Evolutionary conservation across 2,329 filamentous ascomycete species (phyloP).

Genomic region (Fusarium irregulare): DNA sequence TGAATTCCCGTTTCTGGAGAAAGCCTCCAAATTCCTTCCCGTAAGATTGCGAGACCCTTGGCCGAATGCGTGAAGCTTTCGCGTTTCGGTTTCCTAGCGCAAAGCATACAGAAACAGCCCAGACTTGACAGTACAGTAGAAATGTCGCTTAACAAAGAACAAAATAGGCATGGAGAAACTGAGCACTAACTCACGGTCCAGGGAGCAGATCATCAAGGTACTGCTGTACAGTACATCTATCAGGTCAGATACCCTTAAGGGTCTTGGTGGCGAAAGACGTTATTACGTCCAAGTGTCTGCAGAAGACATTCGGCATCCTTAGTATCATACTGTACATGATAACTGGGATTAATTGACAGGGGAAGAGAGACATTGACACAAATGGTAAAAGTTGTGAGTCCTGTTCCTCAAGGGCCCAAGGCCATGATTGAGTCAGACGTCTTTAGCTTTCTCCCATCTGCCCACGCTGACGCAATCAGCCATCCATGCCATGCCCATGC

Average conservation of each 20-base stretch:
- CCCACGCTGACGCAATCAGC: slow-evolving; percentile 32
- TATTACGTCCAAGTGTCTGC: slow-evolving; percentile 23
- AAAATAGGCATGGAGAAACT: slow-evolving; percentile 15
- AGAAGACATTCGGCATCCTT: slow-evolving; percentile 27
- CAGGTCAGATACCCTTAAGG: slow-evolving; percentile 21
- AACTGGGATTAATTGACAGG: slow-evolving; percentile 6
- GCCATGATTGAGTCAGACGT: slow-evolving; percentile 11
- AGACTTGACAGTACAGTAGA: background rate
- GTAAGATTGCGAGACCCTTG: slow-evolving; percentile 17
- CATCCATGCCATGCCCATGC: slow-evolving; percentile 20
- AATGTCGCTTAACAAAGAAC: slow-evolving; percentile 7
- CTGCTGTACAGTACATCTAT: background rate
- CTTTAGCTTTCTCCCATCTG: slow-evolving; percentile 15
- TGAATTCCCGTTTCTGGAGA: slow-evolving; percentile 19
- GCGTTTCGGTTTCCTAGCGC: slow-evolving; percentile 19
- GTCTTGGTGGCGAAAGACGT: slow-evolving; percentile 17
- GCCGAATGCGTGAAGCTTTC: slow-evolving; percentile 17
- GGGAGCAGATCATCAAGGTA: slow-evolving; percentile 20
- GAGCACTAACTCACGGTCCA: background rate
- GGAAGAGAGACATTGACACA: slow-evolving; percentile 8
- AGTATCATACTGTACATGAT: slow-evolving; percentile 13
- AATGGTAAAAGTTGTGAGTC: slow-evolving; percentile 11
- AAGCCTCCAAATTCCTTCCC: slow-evolving; percentile 6
- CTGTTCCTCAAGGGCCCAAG: background rate
- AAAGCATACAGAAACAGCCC: slow-evolving; percentile 19